These are phyloP conservation scores for Magnolia changhungtana DNA, from an alignment of 164 flowering plant genomes.

Conservation along the genomic window DNA sequence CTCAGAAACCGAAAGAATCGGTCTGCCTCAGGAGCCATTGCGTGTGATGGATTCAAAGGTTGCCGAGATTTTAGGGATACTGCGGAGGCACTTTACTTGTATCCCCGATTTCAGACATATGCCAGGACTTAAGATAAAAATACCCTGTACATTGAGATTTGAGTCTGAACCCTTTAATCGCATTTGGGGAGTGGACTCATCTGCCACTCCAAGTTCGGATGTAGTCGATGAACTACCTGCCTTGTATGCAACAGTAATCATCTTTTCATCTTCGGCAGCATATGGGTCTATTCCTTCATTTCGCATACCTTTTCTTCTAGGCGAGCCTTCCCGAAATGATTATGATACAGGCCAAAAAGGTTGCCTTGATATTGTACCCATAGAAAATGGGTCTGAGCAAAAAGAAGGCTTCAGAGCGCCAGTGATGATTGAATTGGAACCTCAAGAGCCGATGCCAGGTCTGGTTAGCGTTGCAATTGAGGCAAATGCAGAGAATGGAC, in stretches of 20 bases:
- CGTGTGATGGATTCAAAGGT: conserved; percentile 84
- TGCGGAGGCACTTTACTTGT: conserved; percentile 72
- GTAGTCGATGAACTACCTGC: conserved; percentile 65
- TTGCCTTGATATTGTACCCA: conserved; percentile 50
- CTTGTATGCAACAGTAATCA: conserved; percentile 73
- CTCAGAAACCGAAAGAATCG: conserved; percentile 28
- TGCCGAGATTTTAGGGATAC: conserved; percentile 50
- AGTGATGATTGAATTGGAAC: conserved; percentile 68
- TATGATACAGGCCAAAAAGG: conserved; percentile 18
- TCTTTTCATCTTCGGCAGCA: conserved; percentile 77
- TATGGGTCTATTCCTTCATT: conserved; percentile 76
- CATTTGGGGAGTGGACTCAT: conserved; percentile 39
- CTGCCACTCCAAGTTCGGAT: conserved; percentile 22
- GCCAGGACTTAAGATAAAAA: conserved; percentile 72
- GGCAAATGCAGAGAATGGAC: conserved; percentile 80
- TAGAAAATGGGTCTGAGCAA: conserved; percentile 32
- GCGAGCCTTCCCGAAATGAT: conserved; percentile 38
- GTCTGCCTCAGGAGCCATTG: conserved; percentile 45
- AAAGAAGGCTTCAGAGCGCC: conserved; percentile 42
- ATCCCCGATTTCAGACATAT: conserved; percentile 83
- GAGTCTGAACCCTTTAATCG: conserved; percentile 62
- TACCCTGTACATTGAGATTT: conserved; percentile 64
- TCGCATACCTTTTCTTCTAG: conserved; percentile 81
- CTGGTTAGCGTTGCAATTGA: conserved; percentile 66
- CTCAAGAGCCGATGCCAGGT: conserved; percentile 88